Base-by-base conservation (phyloP, 768 basidiomycete genomes). In the Coprinellus micaceus region DNA sequence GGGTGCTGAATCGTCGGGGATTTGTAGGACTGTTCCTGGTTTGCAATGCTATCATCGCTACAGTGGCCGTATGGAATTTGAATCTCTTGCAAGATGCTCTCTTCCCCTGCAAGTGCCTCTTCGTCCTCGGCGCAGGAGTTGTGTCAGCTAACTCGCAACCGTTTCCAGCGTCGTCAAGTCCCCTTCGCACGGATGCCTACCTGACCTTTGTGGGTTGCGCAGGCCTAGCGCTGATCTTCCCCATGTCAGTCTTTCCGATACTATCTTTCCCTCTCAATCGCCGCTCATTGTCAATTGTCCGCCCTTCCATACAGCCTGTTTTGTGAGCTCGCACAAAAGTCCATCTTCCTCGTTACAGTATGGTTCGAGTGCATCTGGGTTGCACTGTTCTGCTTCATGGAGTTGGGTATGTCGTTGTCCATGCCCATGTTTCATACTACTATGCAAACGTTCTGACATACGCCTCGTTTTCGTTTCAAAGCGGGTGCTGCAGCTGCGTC, bases 341-440 rank as follows among this genome's bases (percentile, higher is more conserved):
- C 79, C 66, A 68, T 80, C 6, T 65, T 86, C 43, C 76, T 82
- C 21, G 78, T 79, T 22, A 78, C 76, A n/a, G 82, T 89, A 15
- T 88, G 85, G 85, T 86, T 89, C 60, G 89, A 91, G 65, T 80
- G 79, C 60, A 46, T 68, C 22, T 90, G 87, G 88, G 70, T 84
- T 33, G 71, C 73, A 1, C 17, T 84, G 4, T 83, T 85, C 61
- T 84, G 81, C 65, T 40, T 79, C 12, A 67, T 89, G 70, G 72
- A 86, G 59, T 71, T 90, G 4, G 77, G 89, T 91, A 21, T 43
- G 40, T 64, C 36, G 79, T 67, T 46, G 26, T 47, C 53, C 33
- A 40, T 40, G 22, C 33, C 11, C 30, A 19, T 46, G 21, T 59
- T 40, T 13, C 2, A 19, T 12, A n/a, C n/a, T n/a, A n/a, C n/a